Percentiles rank a stretch among this genome's conserved stretches.
Evolutionary conservation across 139 green algal genomes (phyloP).

Genomic region (Parachlorella kessleri): DNA sequence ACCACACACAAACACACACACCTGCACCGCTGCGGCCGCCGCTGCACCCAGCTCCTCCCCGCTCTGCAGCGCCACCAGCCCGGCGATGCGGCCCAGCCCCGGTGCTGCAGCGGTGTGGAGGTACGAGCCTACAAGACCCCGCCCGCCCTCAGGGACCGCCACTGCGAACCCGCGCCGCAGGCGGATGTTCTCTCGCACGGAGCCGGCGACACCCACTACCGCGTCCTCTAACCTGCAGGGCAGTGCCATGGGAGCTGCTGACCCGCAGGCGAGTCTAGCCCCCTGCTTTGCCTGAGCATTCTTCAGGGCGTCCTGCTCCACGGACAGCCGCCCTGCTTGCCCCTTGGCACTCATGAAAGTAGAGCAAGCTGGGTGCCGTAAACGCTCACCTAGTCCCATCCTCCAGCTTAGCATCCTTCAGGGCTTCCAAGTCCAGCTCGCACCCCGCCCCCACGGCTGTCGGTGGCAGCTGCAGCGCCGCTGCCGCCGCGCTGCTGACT

Average conservation of each 20-base stretch:
- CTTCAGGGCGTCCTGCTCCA: no score
- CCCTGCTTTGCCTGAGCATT: no score
- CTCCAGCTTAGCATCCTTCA: neutral
- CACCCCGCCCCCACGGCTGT: neutral
- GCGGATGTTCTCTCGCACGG: slow-evolving; percentile 82
- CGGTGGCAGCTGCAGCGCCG: slow-evolving; percentile 45
- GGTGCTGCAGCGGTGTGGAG: slow-evolving; percentile 57
- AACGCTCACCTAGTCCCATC: neutral
- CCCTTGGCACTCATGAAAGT: no score
- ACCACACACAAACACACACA: neutral
- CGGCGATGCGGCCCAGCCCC: slow-evolving; percentile 61
- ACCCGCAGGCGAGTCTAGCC: no score
- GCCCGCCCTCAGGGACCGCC: neutral
- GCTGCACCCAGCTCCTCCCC: slow-evolving; percentile 1
- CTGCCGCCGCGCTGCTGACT: slow-evolving; percentile 61
- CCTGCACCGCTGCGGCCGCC: slow-evolving; percentile 8
- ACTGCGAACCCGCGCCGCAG: slow-evolving; percentile 68
- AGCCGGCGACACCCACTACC: slow-evolving; percentile 59
- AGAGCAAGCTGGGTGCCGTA: no score
- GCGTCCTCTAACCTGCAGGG: slow-evolving; percentile 51
- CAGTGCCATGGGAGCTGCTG: no score
- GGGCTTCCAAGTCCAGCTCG: neutral
- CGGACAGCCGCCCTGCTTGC: no score
- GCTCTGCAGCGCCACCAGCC: slow-evolving; percentile 44
- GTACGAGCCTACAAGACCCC: slow-evolving; percentile 62